These are phyloP conservation scores for Sabuloglossum arenarium DNA, from an alignment of 495 filamentous ascomycete genomes.

Conservation along the genomic window DNA sequence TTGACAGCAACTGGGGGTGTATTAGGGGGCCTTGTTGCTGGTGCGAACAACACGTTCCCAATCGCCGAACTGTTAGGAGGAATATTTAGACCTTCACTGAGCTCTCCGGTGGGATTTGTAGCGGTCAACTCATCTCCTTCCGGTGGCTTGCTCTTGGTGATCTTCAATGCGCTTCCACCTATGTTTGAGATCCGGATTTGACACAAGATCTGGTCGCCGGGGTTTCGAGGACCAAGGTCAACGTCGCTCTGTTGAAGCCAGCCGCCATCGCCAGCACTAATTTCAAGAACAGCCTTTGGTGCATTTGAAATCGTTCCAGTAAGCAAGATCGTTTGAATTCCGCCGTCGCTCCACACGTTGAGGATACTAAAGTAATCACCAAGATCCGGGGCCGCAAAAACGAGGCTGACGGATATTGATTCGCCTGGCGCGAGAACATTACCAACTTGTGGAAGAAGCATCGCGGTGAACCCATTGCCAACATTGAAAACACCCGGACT, in stretches of 20 bases:
- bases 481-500: constrained; percentile 7
- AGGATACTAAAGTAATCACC: constrained; percentile 15
- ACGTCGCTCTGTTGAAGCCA: constrained; percentile 10
- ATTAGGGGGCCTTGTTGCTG: constrained; percentile 13
- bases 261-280: constrained; percentile 14
- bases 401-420: constrained; percentile 12
- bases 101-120: constrained; percentile 7
- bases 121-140: background rate
- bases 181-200: constrained; percentile 17
- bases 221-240: constrained; percentile 15
- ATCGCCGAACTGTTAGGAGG: constrained; percentile 9
- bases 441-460: constrained; percentile 13
- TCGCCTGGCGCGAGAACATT: constrained; percentile 11
- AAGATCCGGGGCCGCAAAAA: constrained; percentile 11
- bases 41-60: constrained; percentile 15
- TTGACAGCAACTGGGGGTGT: constrained; percentile 9
- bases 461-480: constrained; percentile 15
- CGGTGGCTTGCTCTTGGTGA: constrained; percentile 16
- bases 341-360: constrained; percentile 15
- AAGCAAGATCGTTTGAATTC: constrained; percentile 2
- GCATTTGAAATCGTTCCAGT: constrained; percentile 13
- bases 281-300: constrained; percentile 16
- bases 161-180: constrained; percentile 17
- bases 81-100: constrained; percentile 17
- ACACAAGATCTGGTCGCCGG: constrained; percentile 11